Evolutionary conservation across 306 rosid genomes (phyloP), one percentile per base, ranked within the genome.

Genomic region (Rosa chinensis): DNA sequence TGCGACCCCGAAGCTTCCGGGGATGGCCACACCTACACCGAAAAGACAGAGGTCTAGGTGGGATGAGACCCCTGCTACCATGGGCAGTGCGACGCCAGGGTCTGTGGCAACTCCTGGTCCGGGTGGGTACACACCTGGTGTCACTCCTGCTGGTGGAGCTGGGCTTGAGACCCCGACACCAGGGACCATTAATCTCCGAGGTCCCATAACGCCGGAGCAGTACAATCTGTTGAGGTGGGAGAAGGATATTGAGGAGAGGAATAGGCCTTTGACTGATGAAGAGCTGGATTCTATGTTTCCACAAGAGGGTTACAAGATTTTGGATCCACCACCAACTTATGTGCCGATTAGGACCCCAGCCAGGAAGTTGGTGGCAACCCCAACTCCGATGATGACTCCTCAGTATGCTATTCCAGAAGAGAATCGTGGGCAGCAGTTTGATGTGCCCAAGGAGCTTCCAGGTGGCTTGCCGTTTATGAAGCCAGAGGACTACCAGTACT

Each of bases 371-470:
- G 88, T 91, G 0, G 90, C 93, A 0, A 91, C 96, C 0, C 96
- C 96, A 4, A 91, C 96, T 20, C 96, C 93, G 0, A 2, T 87
- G 85, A 91, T 90, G 25, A 91, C 96, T 52, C 96, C 96, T 10
- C 87, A 86, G 72, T 91, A 89, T 77, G 74, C 87, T 58, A 91
- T 91, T 12, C 96, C 96, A 0, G 96, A 91, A 78, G 96, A 91
- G 91, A 91, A 91, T 73, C 96, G 93, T 35, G 93, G 91, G 71
- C 96, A 91, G 64, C 93, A 91, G 86, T 89, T 87, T 83, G 96
- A 89, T 83, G 96, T 91, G 70, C 96, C 93, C 1, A 89, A 86
- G 84, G 96, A 91, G 78, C 84, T 79, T 3, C 89, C 93, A 0
- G 91, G 93, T 58, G 96, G 96, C 25, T 83, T 91, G 84, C 96